Percentiles rank a stretch among this genome's conserved stretches.
Conservation (phyloP, 345 rosid species). For the Rhizophora apiculata region DNA sequence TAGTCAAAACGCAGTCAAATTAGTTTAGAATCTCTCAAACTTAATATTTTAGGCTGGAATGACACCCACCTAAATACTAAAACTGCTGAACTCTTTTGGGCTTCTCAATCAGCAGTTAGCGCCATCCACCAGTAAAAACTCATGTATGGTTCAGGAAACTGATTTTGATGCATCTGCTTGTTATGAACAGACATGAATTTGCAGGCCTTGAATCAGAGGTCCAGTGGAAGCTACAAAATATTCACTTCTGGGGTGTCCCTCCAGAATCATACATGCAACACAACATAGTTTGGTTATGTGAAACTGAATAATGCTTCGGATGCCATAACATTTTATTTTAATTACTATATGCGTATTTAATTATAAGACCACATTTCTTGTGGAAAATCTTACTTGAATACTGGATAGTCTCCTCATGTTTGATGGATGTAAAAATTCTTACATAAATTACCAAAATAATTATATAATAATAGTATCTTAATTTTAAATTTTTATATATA, state of each 20-base stretch:
- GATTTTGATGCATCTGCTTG: background rate
- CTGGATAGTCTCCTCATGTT: too few relatives aligned
- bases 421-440: too few relatives aligned
- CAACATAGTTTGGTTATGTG: background rate
- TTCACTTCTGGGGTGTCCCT: background rate
- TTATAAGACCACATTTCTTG: too few relatives aligned
- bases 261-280: background rate
- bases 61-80: background rate
- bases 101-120: background rate
- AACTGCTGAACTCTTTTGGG: background rate
- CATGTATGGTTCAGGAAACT: background rate
- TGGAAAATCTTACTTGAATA: too few relatives aligned
- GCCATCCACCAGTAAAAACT: background rate
- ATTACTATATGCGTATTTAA: too few relatives aligned
- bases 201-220: background rate
- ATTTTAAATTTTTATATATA: too few relatives aligned
- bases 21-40: too few relatives aligned
- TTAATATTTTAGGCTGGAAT: background rate
- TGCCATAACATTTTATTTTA: background rate
- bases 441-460: too few relatives aligned
- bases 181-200: background rate
- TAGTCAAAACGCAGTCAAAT: too few relatives aligned
- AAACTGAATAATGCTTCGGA: background rate
- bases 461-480: too few relatives aligned
- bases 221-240: background rate